These are phyloP conservation scores for Boletellus ananiceps DNA, from an alignment of 768 basidiomycete species.

Conservation along the genomic window DNA sequence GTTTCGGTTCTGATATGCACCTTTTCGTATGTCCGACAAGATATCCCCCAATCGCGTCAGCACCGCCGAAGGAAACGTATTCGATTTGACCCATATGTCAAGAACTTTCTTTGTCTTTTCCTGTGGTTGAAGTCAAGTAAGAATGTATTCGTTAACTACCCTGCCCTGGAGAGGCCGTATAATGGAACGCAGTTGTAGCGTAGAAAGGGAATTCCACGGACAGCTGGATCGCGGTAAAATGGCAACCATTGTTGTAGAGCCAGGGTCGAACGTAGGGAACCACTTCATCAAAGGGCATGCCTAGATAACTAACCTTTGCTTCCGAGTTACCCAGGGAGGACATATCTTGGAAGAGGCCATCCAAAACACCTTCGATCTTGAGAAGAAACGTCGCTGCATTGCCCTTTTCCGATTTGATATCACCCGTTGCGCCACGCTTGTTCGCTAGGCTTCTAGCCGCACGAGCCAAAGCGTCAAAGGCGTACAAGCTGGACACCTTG, in stretches of 20 bases:
- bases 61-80: slow-evolving; percentile 79
- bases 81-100: slow-evolving; percentile 93
- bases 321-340: slow-evolving; percentile 58
- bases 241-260: slow-evolving; percentile 8
- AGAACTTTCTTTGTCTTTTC: slow-evolving; percentile 96
- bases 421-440: slow-evolving; percentile 59
- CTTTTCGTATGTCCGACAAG: slow-evolving; percentile 69
- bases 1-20: slow-evolving; percentile 71
- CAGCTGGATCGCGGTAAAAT: slow-evolving; percentile 4
- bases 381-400: slow-evolving; percentile 80
- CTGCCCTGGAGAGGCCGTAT: slow-evolving; percentile 25
- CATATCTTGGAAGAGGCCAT: slow-evolving; percentile 87
- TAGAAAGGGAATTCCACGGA: background rate
- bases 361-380: slow-evolving; percentile 87
- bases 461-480: slow-evolving; percentile 88
- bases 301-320: slow-evolving; percentile 71
- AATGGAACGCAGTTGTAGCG: slow-evolving; percentile 18
- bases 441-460: slow-evolving; percentile 66
- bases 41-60: slow-evolving; percentile 68
- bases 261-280: slow-evolving; percentile 1
- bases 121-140: slow-evolving; percentile 48
- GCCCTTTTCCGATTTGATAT: slow-evolving; percentile 52
- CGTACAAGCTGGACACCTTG: slow-evolving; percentile 88
- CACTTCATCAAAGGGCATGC: slow-evolving; percentile 6
- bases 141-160: slow-evolving; percentile 40